Evolutionary conservation across 306 rosid species (phyloP), one percentile per base, ranked within the genome.

Genomic region (Ammopiptanthus mongolicus): DNA sequence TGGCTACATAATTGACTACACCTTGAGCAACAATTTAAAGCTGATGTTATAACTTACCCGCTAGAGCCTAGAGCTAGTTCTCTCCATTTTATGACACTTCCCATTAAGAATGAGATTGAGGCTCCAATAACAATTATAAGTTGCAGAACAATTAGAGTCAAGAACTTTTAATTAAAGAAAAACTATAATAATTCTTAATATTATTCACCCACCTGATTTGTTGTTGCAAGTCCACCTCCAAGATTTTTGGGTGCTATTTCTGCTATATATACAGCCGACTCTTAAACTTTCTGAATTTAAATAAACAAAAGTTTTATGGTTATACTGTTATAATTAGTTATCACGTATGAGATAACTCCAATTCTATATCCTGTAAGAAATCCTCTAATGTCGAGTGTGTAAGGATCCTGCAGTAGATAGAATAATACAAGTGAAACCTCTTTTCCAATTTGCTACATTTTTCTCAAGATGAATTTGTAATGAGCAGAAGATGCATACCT

Each of bases 261-360:
- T 36, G 88, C 94, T 78, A 91, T 91, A 58, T 91, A 91, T n/a
- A 91, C 14, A 19, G 64, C 55, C 7, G 57, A 44, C 64, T 48
- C 29, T 69, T 13, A 50, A 51, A 78, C 10, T 25, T 70, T 69
- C 8, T 41, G 17, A 50, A 18, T 48, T 4, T 23, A 23, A 75
- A 29, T 14, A 17, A 6, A 6, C 29, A 11, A 12, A 21, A 71
- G 12, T 7, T 47, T 9, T n/a, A n/a, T n/a, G n/a, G n/a, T n/a
- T n/a, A n/a, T n/a, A n/a, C n/a, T n/a, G n/a, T n/a, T n/a, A n/a
- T 5, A 73, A 25, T 13, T 28, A 18, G 36, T 78, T 86, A 89
- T 96, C 88, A 86, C 97, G 50, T 83, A 91, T 50, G 97, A 89
- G 80, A 89, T 81, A 65, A 91, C 77, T 80, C 97, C 97, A 80